Percentiles rank a stretch among this genome's conserved stretches.
phyloP scores from a whole-genome alignment of 2,329 filamentous ascomycete species.

The Periconia macrospinosa region DNA sequence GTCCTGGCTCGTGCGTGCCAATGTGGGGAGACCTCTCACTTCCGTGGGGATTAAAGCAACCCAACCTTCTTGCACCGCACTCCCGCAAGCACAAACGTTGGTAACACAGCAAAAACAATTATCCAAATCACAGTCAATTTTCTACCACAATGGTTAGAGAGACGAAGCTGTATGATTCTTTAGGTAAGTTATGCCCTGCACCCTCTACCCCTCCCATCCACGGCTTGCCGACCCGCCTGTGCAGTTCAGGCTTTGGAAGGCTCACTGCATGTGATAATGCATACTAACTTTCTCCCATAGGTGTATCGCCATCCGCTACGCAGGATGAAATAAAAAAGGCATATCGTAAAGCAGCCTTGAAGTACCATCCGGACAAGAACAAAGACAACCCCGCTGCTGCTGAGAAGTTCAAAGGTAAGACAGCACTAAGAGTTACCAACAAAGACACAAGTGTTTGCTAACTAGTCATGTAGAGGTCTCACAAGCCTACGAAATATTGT shows the following conservation, averaged over 20 bases:
- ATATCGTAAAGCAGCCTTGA: slow-evolving; percentile 86
- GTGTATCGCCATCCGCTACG: slow-evolving; percentile 74
- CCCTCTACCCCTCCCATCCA: slow-evolving; percentile 25
- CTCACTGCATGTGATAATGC: neutral
- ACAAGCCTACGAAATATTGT: slow-evolving; percentile 97
- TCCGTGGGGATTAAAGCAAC: slow-evolving; percentile 32
- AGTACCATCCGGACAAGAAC: slow-evolving; percentile 98
- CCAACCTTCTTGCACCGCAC: slow-evolving; percentile 21
- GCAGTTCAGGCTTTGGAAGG: slow-evolving; percentile 8
- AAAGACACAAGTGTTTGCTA: slow-evolving; percentile 9
- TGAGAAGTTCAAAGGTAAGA: slow-evolving; percentile 86
- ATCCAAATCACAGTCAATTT: slow-evolving; percentile 11
- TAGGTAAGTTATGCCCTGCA: slow-evolving; percentile 51
- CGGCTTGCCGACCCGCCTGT: slow-evolving; percentile 11
- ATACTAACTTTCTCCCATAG: slow-evolving; percentile 30
- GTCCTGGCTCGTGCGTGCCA: slow-evolving; percentile 20
- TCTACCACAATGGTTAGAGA: slow-evolving; percentile 78
- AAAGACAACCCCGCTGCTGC: slow-evolving; percentile 81
- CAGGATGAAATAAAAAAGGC: slow-evolving; percentile 98
- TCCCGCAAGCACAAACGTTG: slow-evolving; percentile 10
- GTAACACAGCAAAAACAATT: slow-evolving; percentile 5
- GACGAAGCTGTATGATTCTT: slow-evolving; percentile 89
- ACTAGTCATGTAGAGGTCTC: slow-evolving; percentile 68
- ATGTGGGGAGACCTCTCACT: slow-evolving; percentile 33
- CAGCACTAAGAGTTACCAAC: neutral